Conservation (phyloP, 495 filamentous ascomycete genomes). For the Talaromyces thailandensis region DNA sequence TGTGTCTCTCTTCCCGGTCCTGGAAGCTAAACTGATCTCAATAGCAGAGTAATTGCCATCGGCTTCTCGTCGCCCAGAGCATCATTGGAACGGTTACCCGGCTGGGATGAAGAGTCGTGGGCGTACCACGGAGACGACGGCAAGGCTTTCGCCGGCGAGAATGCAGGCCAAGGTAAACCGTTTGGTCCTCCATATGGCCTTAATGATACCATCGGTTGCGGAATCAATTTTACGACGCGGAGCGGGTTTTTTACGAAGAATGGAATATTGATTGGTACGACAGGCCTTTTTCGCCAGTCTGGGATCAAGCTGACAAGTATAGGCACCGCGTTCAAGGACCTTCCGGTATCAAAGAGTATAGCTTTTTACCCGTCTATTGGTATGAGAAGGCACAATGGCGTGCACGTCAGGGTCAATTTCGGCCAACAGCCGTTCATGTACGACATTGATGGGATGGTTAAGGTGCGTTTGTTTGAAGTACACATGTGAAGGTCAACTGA, state of each 20-base stretch:
- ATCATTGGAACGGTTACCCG: conserved; percentile 71
- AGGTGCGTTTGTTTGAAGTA: conserved; percentile 35
- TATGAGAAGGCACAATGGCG: conserved; percentile 76
- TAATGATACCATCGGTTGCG: conserved; percentile 84
- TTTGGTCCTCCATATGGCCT: conserved; percentile 67
- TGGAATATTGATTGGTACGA: conserved; percentile 64
- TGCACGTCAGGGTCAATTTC: conserved; percentile 84
- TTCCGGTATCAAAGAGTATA: conserved; percentile 43
- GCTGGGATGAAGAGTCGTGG: conserved; percentile 95
- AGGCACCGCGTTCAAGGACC: conserved; percentile 76
- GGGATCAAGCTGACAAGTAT: not conserved
- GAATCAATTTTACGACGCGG: conserved; percentile 85
- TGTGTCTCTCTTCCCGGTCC: conserved; percentile 19
- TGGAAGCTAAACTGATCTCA: conserved; percentile 15
- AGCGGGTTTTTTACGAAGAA: conserved; percentile 95
- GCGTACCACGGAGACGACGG: conserved; percentile 98
- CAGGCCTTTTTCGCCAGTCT: not conserved
- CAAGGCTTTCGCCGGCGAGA: conserved; percentile 63
- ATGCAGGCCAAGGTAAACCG: conserved; percentile 58
- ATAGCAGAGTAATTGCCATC: conserved; percentile 67
- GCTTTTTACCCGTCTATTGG: conserved; percentile 80
- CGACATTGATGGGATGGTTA: conserved; percentile 84
- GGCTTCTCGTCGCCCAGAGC: conserved; percentile 75
- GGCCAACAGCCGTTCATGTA: conserved; percentile 83
- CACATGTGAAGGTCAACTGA: not conserved